These are phyloP conservation scores for Ramaria sp. DNA, from an alignment of 768 basidiomycete species.

Conservation along the genomic window DNA sequence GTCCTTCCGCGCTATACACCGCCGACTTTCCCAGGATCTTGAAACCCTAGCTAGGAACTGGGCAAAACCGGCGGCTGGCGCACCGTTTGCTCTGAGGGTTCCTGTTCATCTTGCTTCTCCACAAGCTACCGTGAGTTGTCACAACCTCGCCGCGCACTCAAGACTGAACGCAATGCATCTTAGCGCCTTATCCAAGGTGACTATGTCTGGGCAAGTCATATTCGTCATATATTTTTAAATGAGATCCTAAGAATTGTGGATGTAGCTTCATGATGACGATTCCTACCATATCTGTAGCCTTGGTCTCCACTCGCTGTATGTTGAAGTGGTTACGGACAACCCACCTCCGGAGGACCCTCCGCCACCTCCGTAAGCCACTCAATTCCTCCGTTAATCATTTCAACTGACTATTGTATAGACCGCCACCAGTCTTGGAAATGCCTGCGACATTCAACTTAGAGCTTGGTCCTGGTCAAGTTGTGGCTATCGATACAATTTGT, in stretches of 20 bases:
- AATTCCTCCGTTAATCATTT: conserved; percentile 11
- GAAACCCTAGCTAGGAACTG: conserved; percentile 73
- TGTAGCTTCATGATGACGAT: conserved; percentile 70
- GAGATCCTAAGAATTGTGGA: neutral
- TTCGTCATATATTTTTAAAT: neutral
- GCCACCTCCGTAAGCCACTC: conserved; percentile 36
- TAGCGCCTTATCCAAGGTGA: conserved; percentile 60
- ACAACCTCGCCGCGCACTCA: neutral
- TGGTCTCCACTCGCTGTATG: conserved; percentile 70
- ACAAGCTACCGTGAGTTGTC: conserved; percentile 59
- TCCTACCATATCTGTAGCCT: conserved; percentile 84
- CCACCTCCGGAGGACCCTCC: conserved; percentile 80
- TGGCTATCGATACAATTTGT: conserved; percentile 71
- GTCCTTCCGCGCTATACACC: conserved; percentile 5
- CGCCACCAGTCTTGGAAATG: conserved; percentile 77
- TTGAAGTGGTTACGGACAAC: conserved; percentile 78
- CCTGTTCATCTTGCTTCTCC: conserved; percentile 84
- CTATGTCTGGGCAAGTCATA: conserved; percentile 62
- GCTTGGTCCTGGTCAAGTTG: conserved; percentile 64
- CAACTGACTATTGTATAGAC: conserved; percentile 20
- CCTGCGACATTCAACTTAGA: conserved; percentile 77
- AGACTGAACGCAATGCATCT: neutral
- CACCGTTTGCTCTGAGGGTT: conserved; percentile 61
- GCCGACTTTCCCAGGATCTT: conserved; percentile 45
- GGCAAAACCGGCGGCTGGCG: conserved; percentile 79